Evolutionary conservation across 2,329 filamentous ascomycete species (phyloP).

Genomic region (Penicillium janthinellum): DNA sequence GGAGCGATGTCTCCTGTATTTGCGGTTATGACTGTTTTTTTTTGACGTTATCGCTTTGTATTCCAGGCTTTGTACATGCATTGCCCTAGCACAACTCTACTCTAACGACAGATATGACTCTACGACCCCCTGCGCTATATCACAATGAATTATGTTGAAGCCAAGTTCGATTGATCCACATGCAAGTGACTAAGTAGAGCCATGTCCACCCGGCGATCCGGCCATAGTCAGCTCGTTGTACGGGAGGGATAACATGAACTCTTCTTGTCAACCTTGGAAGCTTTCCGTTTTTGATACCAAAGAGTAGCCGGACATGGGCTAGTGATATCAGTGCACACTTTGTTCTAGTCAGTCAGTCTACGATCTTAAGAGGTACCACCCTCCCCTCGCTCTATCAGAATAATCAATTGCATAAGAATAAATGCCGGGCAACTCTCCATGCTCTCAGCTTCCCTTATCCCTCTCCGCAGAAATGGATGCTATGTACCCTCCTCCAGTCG

Average conservation of each 20-base stretch:
- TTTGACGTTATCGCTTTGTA: constrained; percentile 3
- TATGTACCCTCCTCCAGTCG: constrained; percentile 22
- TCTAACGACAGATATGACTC: constrained; percentile 15
- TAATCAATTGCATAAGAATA: too few relatives aligned
- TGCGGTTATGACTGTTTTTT: background rate
- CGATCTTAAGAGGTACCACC: background rate
- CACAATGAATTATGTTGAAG: background rate
- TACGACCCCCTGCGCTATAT: constrained; percentile 6
- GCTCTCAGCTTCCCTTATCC: background rate
- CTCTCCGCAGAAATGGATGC: background rate
- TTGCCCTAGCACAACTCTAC: background rate
- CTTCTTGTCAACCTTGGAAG: too few relatives aligned
- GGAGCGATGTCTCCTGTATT: constrained; percentile 2
- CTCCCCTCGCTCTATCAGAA: background rate
- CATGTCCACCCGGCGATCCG: too few relatives aligned
- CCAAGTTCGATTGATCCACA: background rate
- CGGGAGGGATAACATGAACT: too few relatives aligned
- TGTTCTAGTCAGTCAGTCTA: background rate
- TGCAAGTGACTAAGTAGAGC: background rate
- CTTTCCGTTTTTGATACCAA: too few relatives aligned
- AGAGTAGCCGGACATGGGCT: too few relatives aligned
- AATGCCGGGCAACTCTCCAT: constrained; percentile 1
- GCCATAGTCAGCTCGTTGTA: too few relatives aligned
- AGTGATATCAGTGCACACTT: too few relatives aligned
- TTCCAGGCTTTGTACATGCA: background rate